phyloP scores from a whole-genome alignment of 2,329 filamentous ascomycete species.

The Phialocephala subalpina region DNA sequence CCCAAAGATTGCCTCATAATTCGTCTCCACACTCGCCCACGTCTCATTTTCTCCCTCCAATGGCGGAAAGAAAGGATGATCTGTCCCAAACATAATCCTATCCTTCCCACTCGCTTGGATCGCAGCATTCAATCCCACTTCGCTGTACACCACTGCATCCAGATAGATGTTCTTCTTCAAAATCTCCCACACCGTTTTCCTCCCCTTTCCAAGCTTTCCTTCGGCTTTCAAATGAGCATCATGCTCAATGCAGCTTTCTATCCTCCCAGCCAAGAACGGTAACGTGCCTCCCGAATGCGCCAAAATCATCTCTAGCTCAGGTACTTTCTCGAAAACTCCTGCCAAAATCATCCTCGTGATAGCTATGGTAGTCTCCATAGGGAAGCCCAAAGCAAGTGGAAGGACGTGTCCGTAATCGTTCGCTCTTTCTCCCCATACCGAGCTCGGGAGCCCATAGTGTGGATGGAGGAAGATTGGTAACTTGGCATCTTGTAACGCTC shows the following conservation, averaged over 20 bases:
- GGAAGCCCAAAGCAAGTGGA: slow-evolving; percentile 85
- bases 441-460: slow-evolving; percentile 85
- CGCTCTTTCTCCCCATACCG: slow-evolving; percentile 79
- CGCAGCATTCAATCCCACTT: slow-evolving; percentile 75
- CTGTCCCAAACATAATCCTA: slow-evolving; percentile 81
- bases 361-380: slow-evolving; percentile 91
- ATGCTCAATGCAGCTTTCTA: slow-evolving; percentile 87
- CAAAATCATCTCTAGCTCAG: slow-evolving; percentile 74
- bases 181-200: slow-evolving; percentile 69
- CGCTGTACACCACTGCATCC: slow-evolving; percentile 85
- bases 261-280: slow-evolving; percentile 86
- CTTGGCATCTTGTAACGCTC: slow-evolving; percentile 68
- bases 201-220: slow-evolving; percentile 58
- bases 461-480: slow-evolving; percentile 86
- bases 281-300: slow-evolving; percentile 90
- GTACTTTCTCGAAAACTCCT: slow-evolving; percentile 82
- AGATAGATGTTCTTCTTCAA: slow-evolving; percentile 82
- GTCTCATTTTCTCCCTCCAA: slow-evolving; percentile 68
- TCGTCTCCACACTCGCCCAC: slow-evolving; percentile 74
- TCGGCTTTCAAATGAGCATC: slow-evolving; percentile 77
- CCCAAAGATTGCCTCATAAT: slow-evolving; percentile 61
- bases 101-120: slow-evolving; percentile 73
- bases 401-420: slow-evolving; percentile 86
- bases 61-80: slow-evolving; percentile 88
- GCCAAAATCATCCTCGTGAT: slow-evolving; percentile 88